These are phyloP conservation scores for Candida nitratophila DNA, from an alignment of 805 yeast species.

Conservation along the genomic window DNA sequence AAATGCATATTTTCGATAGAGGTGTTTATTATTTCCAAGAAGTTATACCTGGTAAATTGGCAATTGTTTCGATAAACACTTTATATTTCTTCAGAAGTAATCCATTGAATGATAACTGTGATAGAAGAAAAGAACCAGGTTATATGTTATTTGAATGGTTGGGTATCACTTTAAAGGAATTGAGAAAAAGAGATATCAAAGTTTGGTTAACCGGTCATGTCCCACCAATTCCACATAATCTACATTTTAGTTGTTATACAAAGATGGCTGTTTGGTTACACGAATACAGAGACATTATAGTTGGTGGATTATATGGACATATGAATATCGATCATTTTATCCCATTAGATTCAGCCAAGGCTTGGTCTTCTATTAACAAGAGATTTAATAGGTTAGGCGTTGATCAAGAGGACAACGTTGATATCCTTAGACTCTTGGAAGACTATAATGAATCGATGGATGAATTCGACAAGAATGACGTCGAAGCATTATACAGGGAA, in stretches of 20 bases:
- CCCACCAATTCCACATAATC: slow-evolving; percentile 77
- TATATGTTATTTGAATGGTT: slow-evolving; percentile 72
- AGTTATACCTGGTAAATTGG: slow-evolving; percentile 73
- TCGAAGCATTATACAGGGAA: slow-evolving; percentile 12
- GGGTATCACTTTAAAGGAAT: slow-evolving; percentile 64
- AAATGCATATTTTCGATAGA: slow-evolving; percentile 63
- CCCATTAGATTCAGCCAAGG: slow-evolving; percentile 64
- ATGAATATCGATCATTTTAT: slow-evolving; percentile 86
- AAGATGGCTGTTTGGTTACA: slow-evolving; percentile 76
- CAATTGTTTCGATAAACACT: slow-evolving; percentile 73
- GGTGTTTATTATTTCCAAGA: slow-evolving; percentile 73
- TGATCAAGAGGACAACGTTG: slow-evolving; percentile 11
- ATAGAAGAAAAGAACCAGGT: slow-evolving; percentile 68
- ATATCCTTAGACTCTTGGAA: slow-evolving; percentile 6
- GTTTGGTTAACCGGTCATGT: slow-evolving; percentile 89
- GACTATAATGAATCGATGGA: slow-evolving; percentile 22
- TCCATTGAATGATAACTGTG: slow-evolving; percentile 80
- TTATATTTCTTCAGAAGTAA: slow-evolving; percentile 68
- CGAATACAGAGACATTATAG: slow-evolving; percentile 75
- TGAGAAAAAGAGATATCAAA: slow-evolving; percentile 68
- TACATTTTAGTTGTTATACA: slow-evolving; percentile 63
- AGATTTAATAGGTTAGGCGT: slow-evolving; percentile 12
- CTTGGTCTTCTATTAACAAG: slow-evolving; percentile 45
- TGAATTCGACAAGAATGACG: slow-evolving; percentile 10
- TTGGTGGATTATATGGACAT: slow-evolving; percentile 83